These are phyloP conservation scores for Talaromyces sp. DNA, from an alignment of 2,329 filamentous ascomycete species.

Conservation along the genomic window DNA sequence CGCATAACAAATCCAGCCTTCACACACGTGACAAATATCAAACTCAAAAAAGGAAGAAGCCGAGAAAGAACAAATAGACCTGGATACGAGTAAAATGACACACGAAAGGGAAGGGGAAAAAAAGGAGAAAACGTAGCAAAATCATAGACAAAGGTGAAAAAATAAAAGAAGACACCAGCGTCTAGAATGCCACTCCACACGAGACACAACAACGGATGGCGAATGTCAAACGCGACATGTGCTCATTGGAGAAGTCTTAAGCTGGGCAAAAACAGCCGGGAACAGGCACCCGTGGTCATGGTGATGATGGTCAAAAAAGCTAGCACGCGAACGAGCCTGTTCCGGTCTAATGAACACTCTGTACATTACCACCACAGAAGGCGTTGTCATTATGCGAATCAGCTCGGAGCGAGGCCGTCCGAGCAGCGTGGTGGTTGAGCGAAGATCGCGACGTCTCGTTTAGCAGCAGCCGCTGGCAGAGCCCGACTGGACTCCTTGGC, in stretches of 20 bases:
- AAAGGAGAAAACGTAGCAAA: background rate
- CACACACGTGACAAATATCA: conserved; percentile 11
- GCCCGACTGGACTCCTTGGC: conserved; percentile 85
- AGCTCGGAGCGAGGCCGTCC: background rate
- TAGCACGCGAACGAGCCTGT: background rate
- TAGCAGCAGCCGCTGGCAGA: conserved; percentile 89
- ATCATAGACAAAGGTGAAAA: background rate
- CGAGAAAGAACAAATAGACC: conserved; percentile 4
- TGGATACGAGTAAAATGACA: conserved; percentile 11
- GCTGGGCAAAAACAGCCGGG: background rate
- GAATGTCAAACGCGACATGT: background rate
- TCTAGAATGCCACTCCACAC: background rate
- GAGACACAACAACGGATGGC: background rate
- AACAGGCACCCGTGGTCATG: background rate
- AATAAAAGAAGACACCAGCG: background rate
- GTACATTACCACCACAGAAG: background rate
- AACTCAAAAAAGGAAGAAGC: background rate
- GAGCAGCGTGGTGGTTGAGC: background rate
- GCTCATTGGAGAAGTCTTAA: background rate
- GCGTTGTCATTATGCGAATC: background rate
- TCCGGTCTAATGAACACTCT: conserved; percentile 1
- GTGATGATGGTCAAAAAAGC: background rate
- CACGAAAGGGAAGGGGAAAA: background rate
- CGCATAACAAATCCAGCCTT: conserved; percentile 8
- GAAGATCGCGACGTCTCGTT: conserved; percentile 24